These are phyloP conservation scores for Lentithecium fluviatile DNA, from an alignment of 495 filamentous ascomycete genomes.

Conservation along the genomic window DNA sequence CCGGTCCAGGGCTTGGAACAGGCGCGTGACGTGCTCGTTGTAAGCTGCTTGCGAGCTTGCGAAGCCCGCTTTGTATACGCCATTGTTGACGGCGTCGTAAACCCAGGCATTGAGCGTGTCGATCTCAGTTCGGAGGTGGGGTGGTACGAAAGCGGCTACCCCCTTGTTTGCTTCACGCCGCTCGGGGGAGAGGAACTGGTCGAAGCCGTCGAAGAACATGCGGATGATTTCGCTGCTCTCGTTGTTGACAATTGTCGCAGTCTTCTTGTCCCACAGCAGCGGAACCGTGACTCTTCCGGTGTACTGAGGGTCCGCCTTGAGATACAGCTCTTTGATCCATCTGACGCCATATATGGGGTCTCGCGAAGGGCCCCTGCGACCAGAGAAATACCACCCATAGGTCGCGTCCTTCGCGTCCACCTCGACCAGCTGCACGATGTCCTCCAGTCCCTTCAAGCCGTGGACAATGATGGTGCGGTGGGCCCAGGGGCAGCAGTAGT, in stretches of 20 bases:
- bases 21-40: conserved; percentile 59
- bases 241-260: conserved; percentile 44
- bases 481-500: conserved; percentile 79
- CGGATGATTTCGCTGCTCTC: conserved; percentile 44
- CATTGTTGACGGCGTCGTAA: conserved; percentile 65
- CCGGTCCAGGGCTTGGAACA: conserved; percentile 70
- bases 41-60: conserved; percentile 74
- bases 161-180: conserved; percentile 49
- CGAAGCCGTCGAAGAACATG: conserved; percentile 49
- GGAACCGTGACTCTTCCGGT: conserved; percentile 62
- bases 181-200: conserved; percentile 50
- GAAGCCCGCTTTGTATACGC: conserved; percentile 70
- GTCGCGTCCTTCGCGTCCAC: conserved; percentile 60
- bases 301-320: conserved; percentile 60
- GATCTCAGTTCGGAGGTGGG: conserved; percentile 53
- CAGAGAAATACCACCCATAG: conserved; percentile 73
- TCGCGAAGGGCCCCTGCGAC: conserved; percentile 29
- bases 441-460: conserved; percentile 75
- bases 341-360: conserved; percentile 50
- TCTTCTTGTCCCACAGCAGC: conserved; percentile 63
- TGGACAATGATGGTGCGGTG: conserved; percentile 73
- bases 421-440: conserved; percentile 65
- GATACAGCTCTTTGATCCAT: conserved; percentile 61
- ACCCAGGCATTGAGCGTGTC: conserved; percentile 66
- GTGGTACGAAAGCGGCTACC: conserved; percentile 57